Evolutionary conservation across 2,329 filamentous ascomycete genomes (phyloP).

Genomic region (Berkeleyomyces rouxiae): DNA sequence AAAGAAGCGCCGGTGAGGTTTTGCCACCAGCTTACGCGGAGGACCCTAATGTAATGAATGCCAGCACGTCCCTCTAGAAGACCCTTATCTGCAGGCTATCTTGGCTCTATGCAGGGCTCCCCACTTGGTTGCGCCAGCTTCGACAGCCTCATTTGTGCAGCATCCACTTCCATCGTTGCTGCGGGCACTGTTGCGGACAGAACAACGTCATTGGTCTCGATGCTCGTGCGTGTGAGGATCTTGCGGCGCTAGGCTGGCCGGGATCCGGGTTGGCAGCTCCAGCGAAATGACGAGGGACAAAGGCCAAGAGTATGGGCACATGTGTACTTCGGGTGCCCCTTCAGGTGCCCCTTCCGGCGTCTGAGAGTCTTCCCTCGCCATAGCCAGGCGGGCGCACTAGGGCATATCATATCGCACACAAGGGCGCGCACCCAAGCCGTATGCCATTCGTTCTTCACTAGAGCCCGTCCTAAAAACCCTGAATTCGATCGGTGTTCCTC

Average conservation of each 20-base stretch:
- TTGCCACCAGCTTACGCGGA: background rate
- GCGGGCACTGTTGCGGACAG: background rate
- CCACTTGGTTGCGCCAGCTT: slow-evolving; percentile 8
- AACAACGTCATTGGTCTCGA: slow-evolving; percentile 11
- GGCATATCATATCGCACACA: no score
- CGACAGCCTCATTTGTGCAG: slow-evolving; percentile 12
- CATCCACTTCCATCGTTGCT: background rate
- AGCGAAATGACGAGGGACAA: background rate
- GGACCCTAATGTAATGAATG: background rate
- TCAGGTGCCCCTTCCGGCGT: background rate
- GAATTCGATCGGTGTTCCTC: slow-evolving; percentile 12
- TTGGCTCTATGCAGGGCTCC: background rate
- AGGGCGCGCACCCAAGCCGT: background rate
- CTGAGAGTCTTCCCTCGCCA: background rate
- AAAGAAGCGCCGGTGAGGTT: background rate
- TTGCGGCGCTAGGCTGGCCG: no score
- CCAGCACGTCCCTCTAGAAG: background rate
- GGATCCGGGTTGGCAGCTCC: no score
- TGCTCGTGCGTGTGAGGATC: background rate
- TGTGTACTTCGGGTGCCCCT: background rate
- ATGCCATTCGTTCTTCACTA: background rate
- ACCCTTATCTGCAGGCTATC: background rate
- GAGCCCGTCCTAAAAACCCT: slow-evolving; percentile 2
- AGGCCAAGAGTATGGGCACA: background rate
- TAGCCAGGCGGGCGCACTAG: background rate